Conservation (phyloP, 345 rosid species). For the Psidium friedrichsthalianum region DNA sequence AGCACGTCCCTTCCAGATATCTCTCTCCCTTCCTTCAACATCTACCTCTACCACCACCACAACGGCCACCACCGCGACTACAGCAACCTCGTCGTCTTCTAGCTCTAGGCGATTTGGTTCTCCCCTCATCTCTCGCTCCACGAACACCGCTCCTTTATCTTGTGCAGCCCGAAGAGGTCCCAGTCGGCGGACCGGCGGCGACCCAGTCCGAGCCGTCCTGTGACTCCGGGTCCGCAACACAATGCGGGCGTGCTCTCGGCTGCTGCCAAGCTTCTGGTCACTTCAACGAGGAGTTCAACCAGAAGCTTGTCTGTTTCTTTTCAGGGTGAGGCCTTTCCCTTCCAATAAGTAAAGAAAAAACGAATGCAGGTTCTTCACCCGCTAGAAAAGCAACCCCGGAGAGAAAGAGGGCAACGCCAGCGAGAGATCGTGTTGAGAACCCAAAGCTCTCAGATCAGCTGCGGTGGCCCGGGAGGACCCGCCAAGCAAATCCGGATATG, state of each 20-base stretch:
- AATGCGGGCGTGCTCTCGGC: conserved; percentile 39
- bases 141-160: conserved; percentile 24
- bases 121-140: conserved; percentile 46
- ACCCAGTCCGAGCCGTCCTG: conserved; percentile 12
- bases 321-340: conserved; percentile 88
- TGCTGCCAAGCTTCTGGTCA: conserved; percentile 44
- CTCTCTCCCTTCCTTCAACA: conserved; percentile 75
- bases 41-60: conserved; percentile 29
- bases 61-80: conserved; percentile 14
- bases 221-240: conserved; percentile 24
- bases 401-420: conserved; percentile 44
- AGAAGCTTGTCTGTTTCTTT: conserved; percentile 87
- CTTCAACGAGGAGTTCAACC: conserved; percentile 83
- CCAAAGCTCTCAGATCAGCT: conserved; percentile 43
- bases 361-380: conserved; percentile 22
- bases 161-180: conserved; percentile 51
- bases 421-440: conserved; percentile 51
- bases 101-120: conserved; percentile 55
- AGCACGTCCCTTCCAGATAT: conserved; percentile 82
- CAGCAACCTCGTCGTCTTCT: conserved; percentile 21
- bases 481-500: conserved; percentile 24
- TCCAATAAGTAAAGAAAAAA: conserved; percentile 73
- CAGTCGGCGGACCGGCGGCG: conserved; percentile 81
- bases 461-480: conserved; percentile 65
- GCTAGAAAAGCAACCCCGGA: conserved; percentile 54